Evolutionary conservation across 2,329 filamentous ascomycete species (phyloP).

Genomic region (Decorospora gaudefroyi): DNA sequence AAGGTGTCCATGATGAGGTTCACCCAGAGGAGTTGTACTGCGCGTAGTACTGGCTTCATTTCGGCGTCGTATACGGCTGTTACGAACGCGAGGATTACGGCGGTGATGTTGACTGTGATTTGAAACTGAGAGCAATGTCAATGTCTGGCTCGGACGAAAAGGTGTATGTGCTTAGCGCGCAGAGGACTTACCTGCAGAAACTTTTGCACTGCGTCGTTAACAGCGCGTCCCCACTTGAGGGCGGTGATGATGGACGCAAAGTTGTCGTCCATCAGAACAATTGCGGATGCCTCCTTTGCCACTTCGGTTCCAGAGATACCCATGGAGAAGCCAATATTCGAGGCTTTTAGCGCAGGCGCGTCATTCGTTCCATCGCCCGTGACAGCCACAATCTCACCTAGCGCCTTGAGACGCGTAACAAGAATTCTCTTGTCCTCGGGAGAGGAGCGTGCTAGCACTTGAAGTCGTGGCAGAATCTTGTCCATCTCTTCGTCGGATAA

Average conservation of each 20-base stretch:
- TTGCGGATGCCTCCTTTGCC: conserved; percentile 90
- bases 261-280: conserved; percentile 97
- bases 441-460: conserved; percentile 93
- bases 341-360: conserved; percentile 93
- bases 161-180: not conserved
- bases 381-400: conserved; percentile 94
- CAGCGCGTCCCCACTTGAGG: conserved; percentile 91
- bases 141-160: conserved; percentile 6
- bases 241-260: conserved; percentile 95
- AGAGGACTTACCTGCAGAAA: conserved; percentile 75
- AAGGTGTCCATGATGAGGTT: conserved; percentile 96
- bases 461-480: conserved; percentile 77
- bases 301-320: conserved; percentile 88
- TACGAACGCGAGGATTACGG: conserved; percentile 95
- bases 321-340: conserved; percentile 98
- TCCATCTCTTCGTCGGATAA: conserved; percentile 77
- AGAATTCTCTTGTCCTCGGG: conserved; percentile 93
- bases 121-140: conserved; percentile 72
- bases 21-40: conserved; percentile 96
- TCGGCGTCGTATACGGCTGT: conserved; percentile 78
- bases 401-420: conserved; percentile 87
- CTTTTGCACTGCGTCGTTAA: conserved; percentile 98
- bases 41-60: conserved; percentile 95
- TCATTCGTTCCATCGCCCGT: conserved; percentile 98
- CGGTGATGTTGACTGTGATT: conserved; percentile 97